Conservation (phyloP, 2,329 filamentous ascomycete genomes). For the Fusarium cicatricum region DNA sequence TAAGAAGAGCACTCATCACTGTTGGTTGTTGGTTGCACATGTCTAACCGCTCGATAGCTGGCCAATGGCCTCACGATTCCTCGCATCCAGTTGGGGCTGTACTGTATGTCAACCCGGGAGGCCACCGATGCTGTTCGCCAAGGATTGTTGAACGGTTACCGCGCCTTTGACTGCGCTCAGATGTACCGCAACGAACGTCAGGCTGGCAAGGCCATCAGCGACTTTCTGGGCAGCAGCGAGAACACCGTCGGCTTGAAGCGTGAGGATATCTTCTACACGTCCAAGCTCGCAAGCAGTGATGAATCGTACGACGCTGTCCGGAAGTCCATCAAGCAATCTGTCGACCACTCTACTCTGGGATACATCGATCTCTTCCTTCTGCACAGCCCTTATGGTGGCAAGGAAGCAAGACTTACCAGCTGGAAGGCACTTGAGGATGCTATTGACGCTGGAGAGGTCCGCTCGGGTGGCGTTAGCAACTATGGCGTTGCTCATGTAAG, state of each 20-base stretch:
- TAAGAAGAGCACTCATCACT: neutral
- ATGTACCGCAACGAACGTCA: conserved; percentile 75
- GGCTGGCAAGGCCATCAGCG: conserved; percentile 70
- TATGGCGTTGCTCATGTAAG: conserved; percentile 77
- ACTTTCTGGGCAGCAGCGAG: conserved; percentile 60
- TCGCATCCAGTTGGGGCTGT: conserved; percentile 77
- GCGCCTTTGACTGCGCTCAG: conserved; percentile 61
- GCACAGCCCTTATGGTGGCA: conserved; percentile 81
- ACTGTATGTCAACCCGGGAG: conserved; percentile 72
- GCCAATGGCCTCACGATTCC: conserved; percentile 73
- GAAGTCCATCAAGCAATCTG: conserved; percentile 69
- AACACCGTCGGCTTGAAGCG: conserved; percentile 64
- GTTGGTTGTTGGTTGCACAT: accelerated
- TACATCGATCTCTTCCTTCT: conserved; percentile 84
- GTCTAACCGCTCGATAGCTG: conserved; percentile 52
- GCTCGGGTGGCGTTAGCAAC: conserved; percentile 78
- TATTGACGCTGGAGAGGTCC: conserved; percentile 74
- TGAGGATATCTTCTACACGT: conserved; percentile 80
- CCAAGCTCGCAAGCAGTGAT: conserved; percentile 74
- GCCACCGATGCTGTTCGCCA: conserved; percentile 64
- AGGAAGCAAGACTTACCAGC: conserved; percentile 70
- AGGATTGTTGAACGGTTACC: conserved; percentile 63
- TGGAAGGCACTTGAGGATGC: conserved; percentile 83
- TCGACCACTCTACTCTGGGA: conserved; percentile 71
- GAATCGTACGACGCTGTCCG: conserved; percentile 73